Base-by-base conservation (phyloP, 2,329 filamentous ascomycete genomes). In the Penicillium sp. region DNA sequence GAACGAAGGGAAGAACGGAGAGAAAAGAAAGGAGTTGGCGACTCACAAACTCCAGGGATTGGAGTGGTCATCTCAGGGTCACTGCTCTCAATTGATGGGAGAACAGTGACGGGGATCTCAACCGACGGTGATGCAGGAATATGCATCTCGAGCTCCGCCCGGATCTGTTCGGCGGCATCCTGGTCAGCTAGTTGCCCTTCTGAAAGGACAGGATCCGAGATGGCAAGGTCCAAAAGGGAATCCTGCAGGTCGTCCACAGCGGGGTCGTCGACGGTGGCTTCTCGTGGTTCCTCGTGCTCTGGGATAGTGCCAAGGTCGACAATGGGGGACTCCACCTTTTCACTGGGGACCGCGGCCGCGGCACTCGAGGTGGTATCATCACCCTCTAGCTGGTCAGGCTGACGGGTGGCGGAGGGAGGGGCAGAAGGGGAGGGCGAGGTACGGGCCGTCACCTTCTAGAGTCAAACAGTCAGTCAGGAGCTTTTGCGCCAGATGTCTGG, bases 11-110 rank as follows among this genome's bases (percentile, higher is more conserved):
- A 30, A 28, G 38, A 50, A 42, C 17, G n/a, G 19, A 51, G 49
- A 53, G 19, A 24, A 15, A n/a, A 24, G 17, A 24, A 47, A 30
- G 40, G n/a, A 24, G 10, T 13, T 9, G 22, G n/a, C 17, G 33
- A 61, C 59, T 61, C 59, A 61, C 59, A 42, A 9, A 24, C 49
- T 51, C n/a, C 40, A 44, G 24, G 1, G 28, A 6, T 24, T 19
- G 49, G 49, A 38, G 30, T 35, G 38, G 19, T 44, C 28, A 47
- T 4, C 24, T 58, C 61, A 15, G n/a, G 15, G 15, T 60, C 57
- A n/a, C 55, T 37, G 6, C n/a, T 53, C 44, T 63, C 61, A 38
- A 63, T 49, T 2, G 61, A 63, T 15, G 56, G 57, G 19, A 63
- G 51, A 42, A 60, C 53, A 19, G 57, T 53, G n/a, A 22, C 44